Percentiles rank a stretch among this genome's conserved stretches.
phyloP scores from a whole-genome alignment of 2,329 filamentous ascomycete genomes.

The Talaromyces atroroseus region DNA sequence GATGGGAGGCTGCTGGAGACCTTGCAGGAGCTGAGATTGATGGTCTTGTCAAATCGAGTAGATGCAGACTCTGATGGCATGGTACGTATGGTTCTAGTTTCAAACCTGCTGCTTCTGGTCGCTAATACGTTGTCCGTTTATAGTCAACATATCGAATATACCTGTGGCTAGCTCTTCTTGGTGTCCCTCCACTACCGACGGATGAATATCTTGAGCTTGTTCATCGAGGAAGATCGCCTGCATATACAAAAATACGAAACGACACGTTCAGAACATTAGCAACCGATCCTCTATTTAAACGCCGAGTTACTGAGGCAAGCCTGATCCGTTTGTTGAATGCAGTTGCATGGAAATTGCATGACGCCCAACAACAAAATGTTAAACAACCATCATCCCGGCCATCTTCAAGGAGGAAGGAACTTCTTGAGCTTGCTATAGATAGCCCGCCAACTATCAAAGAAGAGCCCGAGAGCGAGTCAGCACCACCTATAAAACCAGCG shows the following conservation, averaged over 20 bases:
- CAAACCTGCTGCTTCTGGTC: slow-evolving; percentile 10
- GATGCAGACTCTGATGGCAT: slow-evolving; percentile 50
- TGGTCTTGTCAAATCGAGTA: slow-evolving; percentile 46
- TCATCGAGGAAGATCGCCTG: slow-evolving; percentile 86
- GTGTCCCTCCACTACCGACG: slow-evolving; percentile 76
- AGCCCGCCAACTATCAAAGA: slow-evolving; percentile 35
- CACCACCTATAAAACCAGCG: slow-evolving; percentile 56
- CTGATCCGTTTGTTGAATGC: slow-evolving; percentile 92
- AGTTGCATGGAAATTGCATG: slow-evolving; percentile 87
- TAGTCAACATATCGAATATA: slow-evolving; percentile 92
- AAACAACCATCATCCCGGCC: slow-evolving; percentile 29
- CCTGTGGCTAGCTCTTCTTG: slow-evolving; percentile 89
- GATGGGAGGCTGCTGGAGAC: slow-evolving; percentile 54
- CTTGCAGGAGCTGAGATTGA: slow-evolving; percentile 43
- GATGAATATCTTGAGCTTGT: slow-evolving; percentile 86
- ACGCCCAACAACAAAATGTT: slow-evolving; percentile 53
- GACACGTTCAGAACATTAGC: slow-evolving; percentile 96
- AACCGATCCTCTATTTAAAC: slow-evolving; percentile 93
- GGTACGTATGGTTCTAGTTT: slow-evolving; percentile 28
- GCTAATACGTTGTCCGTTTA: background rate
- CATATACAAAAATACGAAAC: slow-evolving; percentile 96
- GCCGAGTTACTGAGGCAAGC: slow-evolving; percentile 90
- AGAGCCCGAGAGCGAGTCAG: slow-evolving; percentile 42
- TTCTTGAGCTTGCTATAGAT: slow-evolving; percentile 35
- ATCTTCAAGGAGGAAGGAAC: slow-evolving; percentile 44